A percentile compares a stretch with the other conserved stretches of the same genome.
These are phyloP conservation scores for Candida methanosorbosa DNA, from an alignment of 805 yeast genomes.

Conservation along the genomic window DNA sequence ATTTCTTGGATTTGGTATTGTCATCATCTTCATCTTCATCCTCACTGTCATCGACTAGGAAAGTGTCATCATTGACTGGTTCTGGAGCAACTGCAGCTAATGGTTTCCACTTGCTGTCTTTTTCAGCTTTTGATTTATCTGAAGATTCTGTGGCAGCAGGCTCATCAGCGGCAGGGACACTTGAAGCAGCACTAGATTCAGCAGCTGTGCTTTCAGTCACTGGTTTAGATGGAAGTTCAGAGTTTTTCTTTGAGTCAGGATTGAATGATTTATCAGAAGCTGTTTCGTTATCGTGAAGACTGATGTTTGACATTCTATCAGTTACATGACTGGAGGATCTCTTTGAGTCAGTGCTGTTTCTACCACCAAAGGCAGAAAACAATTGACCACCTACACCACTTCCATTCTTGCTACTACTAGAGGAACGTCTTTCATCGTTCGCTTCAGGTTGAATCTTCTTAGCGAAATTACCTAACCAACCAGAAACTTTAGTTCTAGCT, in stretches of 20 bases:
- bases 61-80: conserved; percentile 37
- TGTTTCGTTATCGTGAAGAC: conserved; percentile 14
- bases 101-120: conserved; percentile 32
- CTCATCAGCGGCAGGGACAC: not conserved
- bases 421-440: conserved; percentile 14
- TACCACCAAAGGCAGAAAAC: conserved; percentile 23
- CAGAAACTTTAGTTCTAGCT: conserved; percentile 64
- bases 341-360: not conserved
- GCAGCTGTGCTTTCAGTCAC: conserved; percentile 6
- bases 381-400: conserved; percentile 9
- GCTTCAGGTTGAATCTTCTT: conserved; percentile 30
- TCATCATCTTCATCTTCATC: conserved; percentile 25
- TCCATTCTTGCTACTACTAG: conserved; percentile 17
- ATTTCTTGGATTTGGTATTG: not conserved
- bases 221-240: conserved; percentile 9
- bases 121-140: not conserved
- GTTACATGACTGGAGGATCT: conserved; percentile 2
- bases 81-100: conserved; percentile 30
- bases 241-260: conserved; percentile 2
- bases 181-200: not conserved
- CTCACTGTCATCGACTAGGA: conserved; percentile 42
- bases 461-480: conserved; percentile 68
- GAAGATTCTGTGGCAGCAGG: conserved; percentile 1
- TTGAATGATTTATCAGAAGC: no score
- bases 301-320: conserved; percentile 13